phyloP scores from a whole-genome alignment of 345 rosid genomes.

The Lepidium africanum region DNA sequence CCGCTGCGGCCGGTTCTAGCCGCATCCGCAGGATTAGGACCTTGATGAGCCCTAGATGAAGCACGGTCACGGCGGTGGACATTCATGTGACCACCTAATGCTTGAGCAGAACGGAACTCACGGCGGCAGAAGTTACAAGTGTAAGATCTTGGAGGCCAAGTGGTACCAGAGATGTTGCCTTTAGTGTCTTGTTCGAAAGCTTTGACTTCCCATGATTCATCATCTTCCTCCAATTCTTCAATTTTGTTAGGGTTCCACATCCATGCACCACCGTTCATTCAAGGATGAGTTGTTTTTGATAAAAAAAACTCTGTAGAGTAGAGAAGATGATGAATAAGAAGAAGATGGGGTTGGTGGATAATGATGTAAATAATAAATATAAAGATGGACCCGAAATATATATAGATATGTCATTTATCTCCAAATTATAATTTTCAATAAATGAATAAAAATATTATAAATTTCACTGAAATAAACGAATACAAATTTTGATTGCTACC shows the following conservation, averaged over 20 bases:
- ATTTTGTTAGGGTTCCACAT: slow-evolving; percentile 64
- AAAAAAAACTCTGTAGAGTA: slow-evolving; percentile 4
- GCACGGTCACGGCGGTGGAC: slow-evolving; percentile 91
- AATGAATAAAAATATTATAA: neutral
- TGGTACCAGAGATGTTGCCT: slow-evolving; percentile 60
- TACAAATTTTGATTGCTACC: neutral
- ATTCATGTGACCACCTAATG: slow-evolving; percentile 98
- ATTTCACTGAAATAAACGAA: neutral
- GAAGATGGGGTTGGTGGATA: slow-evolving; percentile 29
- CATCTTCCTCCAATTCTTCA: slow-evolving; percentile 38
- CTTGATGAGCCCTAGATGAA: slow-evolving; percentile 67
- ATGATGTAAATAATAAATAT: slow-evolving; percentile 21
- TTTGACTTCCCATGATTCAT: slow-evolving; percentile 91
- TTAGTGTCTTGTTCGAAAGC: slow-evolving; percentile 82
- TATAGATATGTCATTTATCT: slow-evolving; percentile 12
- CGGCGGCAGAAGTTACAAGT: slow-evolving; percentile 88
- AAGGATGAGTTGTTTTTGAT: slow-evolving; percentile 5
- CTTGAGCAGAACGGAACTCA: slow-evolving; percentile 96
- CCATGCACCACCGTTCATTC: slow-evolving; percentile 32
- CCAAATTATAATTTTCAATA: slow-evolving; percentile 10
- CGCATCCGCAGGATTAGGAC: slow-evolving; percentile 15
- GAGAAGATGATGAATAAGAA: slow-evolving; percentile 12
- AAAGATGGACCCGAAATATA: slow-evolving; percentile 22
- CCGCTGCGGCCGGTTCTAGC: neutral
- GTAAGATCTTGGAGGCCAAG: slow-evolving; percentile 98